A percentile compares a stretch with the other conserved stretches of the same genome.
phyloP scores from a whole-genome alignment of 2,329 filamentous ascomycete genomes.

The Passalora sequoiae region DNA sequence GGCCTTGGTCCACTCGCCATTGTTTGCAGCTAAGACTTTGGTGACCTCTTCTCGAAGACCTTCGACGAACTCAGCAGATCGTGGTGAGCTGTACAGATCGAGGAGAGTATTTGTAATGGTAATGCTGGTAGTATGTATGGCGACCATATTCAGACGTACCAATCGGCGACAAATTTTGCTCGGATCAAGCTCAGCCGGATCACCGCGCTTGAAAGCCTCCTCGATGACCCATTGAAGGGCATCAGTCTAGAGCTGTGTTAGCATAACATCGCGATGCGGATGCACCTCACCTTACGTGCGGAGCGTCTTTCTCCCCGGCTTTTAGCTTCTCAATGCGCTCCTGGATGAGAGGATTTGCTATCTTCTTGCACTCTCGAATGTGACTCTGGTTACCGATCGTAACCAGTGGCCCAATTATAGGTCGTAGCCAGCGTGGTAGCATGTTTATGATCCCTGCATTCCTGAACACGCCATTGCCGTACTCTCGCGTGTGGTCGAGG shows the following conservation, averaged over 20 bases:
- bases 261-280: neutral
- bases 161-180: conserved; percentile 18
- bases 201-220: conserved; percentile 15
- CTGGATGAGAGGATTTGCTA: conserved; percentile 15
- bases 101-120: conserved; percentile 23
- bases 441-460: conserved; percentile 17
- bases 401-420: conserved; percentile 14
- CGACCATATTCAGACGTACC: conserved; percentile 25
- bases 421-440: conserved; percentile 15
- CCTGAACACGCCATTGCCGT: conserved; percentile 19
- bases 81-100: conserved; percentile 21
- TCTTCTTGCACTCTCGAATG: conserved; percentile 10
- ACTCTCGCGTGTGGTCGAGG: conserved; percentile 18
- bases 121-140: conserved; percentile 25
- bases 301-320: conserved; percentile 4
- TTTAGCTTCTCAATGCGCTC: conserved; percentile 13
- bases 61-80: conserved; percentile 13
- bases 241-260: conserved; percentile 13
- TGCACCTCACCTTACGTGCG: neutral
- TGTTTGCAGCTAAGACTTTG: conserved; percentile 11
- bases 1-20: conserved; percentile 20
- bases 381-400: conserved; percentile 12
- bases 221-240: conserved; percentile 23
- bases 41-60: conserved; percentile 24
- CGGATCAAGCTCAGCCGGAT: conserved; percentile 14